Conservation (phyloP, 1,284 basidiomycete species). For the Ceratobasidium papillatum region DNA sequence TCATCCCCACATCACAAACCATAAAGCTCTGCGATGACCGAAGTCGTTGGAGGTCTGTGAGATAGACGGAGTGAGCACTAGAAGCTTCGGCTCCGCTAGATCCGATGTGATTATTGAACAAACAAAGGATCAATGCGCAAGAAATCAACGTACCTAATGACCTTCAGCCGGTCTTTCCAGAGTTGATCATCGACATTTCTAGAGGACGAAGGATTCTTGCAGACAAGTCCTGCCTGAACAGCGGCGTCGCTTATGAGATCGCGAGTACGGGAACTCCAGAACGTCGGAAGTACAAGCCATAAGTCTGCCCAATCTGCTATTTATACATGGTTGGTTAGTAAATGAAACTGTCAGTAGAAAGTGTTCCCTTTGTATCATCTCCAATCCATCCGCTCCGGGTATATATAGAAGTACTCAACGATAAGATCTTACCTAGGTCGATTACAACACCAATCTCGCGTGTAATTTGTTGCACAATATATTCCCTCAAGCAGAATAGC, state of each 20-base stretch:
- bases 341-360: background rate
- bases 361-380: background rate
- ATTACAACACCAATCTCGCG: slow-evolving; percentile 81
- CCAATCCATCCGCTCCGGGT: background rate
- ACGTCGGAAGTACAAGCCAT: slow-evolving; percentile 82
- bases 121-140: background rate
- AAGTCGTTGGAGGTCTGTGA: slow-evolving; percentile 78
- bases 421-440: slow-evolving; percentile 68
- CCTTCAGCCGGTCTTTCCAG: slow-evolving; percentile 79
- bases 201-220: slow-evolving; percentile 68
- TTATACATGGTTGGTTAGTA: background rate
- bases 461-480: slow-evolving; percentile 83
- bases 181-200: slow-evolving; percentile 61
- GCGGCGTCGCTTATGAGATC: slow-evolving; percentile 83
- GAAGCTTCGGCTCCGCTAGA: slow-evolving; percentile 80
- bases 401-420: background rate
- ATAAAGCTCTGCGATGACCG: slow-evolving; percentile 79
- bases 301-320: slow-evolving; percentile 79
- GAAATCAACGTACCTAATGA: slow-evolving; percentile 68
- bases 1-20: slow-evolving; percentile 82
- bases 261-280: slow-evolving; percentile 83
- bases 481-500: slow-evolving; percentile 79
- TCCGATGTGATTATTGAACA: background rate
- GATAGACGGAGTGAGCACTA: slow-evolving; percentile 80
- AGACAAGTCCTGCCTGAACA: slow-evolving; percentile 77